phyloP scores from a whole-genome alignment of 164 flowering plant species.

The Platanus orientalis region DNA sequence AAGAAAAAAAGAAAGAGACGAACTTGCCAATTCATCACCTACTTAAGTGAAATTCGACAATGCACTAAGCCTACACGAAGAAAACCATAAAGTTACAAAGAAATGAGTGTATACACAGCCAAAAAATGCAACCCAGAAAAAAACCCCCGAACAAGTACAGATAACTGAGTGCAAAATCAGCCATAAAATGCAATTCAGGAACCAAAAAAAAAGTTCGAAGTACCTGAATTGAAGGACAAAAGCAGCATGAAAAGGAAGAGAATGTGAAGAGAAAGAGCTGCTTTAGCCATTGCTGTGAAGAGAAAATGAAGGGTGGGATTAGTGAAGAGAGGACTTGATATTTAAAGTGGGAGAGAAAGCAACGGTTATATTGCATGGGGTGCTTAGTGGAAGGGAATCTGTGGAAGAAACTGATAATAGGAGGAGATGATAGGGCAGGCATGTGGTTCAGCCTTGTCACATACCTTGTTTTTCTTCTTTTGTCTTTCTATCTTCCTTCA shows the following conservation, averaged over 20 bases:
- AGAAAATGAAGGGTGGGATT: background rate
- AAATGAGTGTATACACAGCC: too few species aligned
- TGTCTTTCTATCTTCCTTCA: too few species aligned
- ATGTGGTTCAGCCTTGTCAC: too few species aligned
- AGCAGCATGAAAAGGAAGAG: constrained; percentile 22
- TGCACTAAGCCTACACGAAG: background rate
- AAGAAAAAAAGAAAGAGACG: background rate
- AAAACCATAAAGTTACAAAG: background rate
- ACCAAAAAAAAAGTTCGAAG: background rate
- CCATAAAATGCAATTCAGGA: background rate
- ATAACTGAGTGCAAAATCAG: background rate
- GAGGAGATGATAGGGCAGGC: too few species aligned
- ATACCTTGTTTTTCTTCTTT: too few species aligned
- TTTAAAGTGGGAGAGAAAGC: background rate
- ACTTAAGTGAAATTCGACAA: background rate
- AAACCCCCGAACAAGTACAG: background rate
- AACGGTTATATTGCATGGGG: background rate
- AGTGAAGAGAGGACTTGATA: background rate
- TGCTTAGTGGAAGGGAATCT: too few species aligned
- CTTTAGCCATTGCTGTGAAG: constrained; percentile 13
- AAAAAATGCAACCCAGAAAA: background rate
- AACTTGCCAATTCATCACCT: background rate
- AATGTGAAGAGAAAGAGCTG: constrained; percentile 13
- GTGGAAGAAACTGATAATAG: too few species aligned
- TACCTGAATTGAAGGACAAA: constrained; percentile 38